Evolutionary conservation across 352 stramenopile genomes (phyloP).

Genomic region (Halophytophthora polymorphica): DNA sequence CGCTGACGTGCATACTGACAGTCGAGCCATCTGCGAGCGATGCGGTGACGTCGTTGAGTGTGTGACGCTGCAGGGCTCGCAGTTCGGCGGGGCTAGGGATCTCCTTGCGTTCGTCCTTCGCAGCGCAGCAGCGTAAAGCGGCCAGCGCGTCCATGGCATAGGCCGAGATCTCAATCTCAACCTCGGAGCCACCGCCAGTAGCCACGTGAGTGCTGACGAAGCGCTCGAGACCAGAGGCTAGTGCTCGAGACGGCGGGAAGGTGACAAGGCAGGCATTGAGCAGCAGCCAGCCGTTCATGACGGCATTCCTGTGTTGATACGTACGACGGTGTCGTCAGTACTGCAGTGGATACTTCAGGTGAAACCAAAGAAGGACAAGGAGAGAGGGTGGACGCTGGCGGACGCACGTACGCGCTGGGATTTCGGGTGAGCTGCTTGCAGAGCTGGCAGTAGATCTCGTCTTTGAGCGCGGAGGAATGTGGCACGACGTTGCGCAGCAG

Average conservation of each 20-base stretch:
- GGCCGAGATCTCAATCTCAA: slow-evolving; percentile 26
- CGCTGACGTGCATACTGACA: slow-evolving; percentile 41
- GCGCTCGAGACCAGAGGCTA: slow-evolving; percentile 50
- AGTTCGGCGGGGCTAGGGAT: slow-evolving; percentile 59
- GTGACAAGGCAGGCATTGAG: slow-evolving; percentile 60
- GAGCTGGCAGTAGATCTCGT: slow-evolving; percentile 82
- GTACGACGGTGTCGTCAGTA: slow-evolving; percentile 4
- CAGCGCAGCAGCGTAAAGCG: slow-evolving; percentile 31
- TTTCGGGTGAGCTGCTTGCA: slow-evolving; percentile 77
- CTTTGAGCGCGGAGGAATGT: slow-evolving; percentile 47
- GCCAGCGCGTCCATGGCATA: slow-evolving; percentile 43
- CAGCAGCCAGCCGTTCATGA: slow-evolving; percentile 68
- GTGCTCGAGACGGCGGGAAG: slow-evolving; percentile 45
- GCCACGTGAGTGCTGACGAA: slow-evolving; percentile 47
- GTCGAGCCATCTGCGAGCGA: slow-evolving; percentile 43
- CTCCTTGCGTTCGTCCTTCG: slow-evolving; percentile 54
- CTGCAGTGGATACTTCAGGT: too few species aligned
- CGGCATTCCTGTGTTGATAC: slow-evolving; percentile 28
- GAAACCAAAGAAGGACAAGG: neutral
- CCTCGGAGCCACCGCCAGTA: slow-evolving; percentile 6
- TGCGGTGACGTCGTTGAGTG: slow-evolving; percentile 39
- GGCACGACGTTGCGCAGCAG: slow-evolving; percentile 66
- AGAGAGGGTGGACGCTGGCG: too few species aligned
- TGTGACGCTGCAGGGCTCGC: slow-evolving; percentile 43
- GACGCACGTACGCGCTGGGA: slow-evolving; percentile 37